These are phyloP conservation scores for Aegilops tauschii DNA, from an alignment of 176 grass and related monocot species.

Conservation along the genomic window DNA sequence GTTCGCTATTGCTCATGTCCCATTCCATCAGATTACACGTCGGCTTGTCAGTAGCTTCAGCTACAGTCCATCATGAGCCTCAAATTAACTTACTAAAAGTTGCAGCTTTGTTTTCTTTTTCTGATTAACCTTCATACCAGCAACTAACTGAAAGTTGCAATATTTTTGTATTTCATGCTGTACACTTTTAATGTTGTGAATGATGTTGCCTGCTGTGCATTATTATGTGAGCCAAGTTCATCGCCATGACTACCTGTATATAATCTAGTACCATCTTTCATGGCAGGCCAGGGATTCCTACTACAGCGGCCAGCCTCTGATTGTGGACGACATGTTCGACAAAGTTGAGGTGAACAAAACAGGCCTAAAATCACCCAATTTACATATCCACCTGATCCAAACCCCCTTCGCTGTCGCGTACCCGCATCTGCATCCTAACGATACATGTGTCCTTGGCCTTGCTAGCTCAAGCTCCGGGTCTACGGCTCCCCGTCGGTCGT, in stretches of 20 bases:
- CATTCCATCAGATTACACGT: too few relatives aligned
- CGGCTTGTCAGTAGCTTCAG: too few relatives aligned
- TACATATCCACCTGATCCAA: neutral
- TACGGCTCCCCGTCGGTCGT: conserved; percentile 90
- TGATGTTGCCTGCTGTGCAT: too few relatives aligned
- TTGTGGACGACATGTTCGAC: conserved; percentile 92
- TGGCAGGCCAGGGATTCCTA: conserved; percentile 86
- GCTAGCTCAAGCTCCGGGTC: conserved; percentile 76
- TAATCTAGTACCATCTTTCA: neutral
- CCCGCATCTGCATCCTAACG: neutral
- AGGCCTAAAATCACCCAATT: neutral
- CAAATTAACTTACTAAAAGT: too few relatives aligned
- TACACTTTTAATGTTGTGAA: too few relatives aligned
- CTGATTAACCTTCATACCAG: too few relatives aligned
- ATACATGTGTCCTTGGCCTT: neutral
- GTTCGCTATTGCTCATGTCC: neutral
- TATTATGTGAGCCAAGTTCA: too few relatives aligned
- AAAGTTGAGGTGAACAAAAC: conserved; percentile 79
- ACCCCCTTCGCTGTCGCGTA: neutral
- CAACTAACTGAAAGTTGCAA: too few relatives aligned
- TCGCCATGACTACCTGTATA: neutral
- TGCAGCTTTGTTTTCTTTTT: too few relatives aligned
- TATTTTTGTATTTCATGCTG: too few relatives aligned
- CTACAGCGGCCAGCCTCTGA: conserved; percentile 89
- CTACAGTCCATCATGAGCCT: too few relatives aligned